Conservation (phyloP, 192 early-diverging fungal genomes). For the Umbelopsis ramanniana region DNA sequence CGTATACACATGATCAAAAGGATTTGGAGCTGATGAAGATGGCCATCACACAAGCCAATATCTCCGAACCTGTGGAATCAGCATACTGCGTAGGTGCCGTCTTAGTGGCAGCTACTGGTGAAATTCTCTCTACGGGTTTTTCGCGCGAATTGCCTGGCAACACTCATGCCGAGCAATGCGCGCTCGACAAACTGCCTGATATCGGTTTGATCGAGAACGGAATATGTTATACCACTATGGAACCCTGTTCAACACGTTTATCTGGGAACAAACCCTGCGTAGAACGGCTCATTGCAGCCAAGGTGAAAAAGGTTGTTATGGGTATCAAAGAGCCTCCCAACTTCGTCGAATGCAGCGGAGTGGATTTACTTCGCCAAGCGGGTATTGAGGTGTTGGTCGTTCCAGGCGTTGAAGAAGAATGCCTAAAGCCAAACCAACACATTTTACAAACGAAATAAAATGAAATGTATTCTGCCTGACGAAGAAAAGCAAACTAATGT, state of each 20-base stretch:
- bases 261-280: constrained; percentile 81
- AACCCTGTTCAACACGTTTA: constrained; percentile 82
- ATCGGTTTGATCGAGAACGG: constrained; percentile 41
- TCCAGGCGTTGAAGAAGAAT: constrained; percentile 71
- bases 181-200: constrained; percentile 72
- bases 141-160: constrained; percentile 96
- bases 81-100: constrained; percentile 97
- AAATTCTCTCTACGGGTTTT: constrained; percentile 81
- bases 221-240: constrained; percentile 97
- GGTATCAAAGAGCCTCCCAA: constrained; percentile 87
- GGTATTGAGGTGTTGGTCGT: constrained; percentile 82
- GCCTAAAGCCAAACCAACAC: constrained; percentile 75
- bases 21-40: constrained; percentile 79
- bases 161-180: constrained; percentile 95
- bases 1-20: constrained; percentile 29
- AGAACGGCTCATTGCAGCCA: constrained; percentile 70
- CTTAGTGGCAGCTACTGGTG: constrained; percentile 41
- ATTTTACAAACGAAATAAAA: constrained; percentile 29
- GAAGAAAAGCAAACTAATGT: too few species aligned
- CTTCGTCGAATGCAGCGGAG: constrained; percentile 84
- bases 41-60: constrained; percentile 83
- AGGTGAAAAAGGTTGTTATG: constrained; percentile 77
- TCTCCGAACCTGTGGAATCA: constrained; percentile 72
- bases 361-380: constrained; percentile 60
- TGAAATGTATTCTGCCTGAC: too few species aligned